phyloP scores from a whole-genome alignment of 257 asterid genomes.

The Solanum rostratum region DNA sequence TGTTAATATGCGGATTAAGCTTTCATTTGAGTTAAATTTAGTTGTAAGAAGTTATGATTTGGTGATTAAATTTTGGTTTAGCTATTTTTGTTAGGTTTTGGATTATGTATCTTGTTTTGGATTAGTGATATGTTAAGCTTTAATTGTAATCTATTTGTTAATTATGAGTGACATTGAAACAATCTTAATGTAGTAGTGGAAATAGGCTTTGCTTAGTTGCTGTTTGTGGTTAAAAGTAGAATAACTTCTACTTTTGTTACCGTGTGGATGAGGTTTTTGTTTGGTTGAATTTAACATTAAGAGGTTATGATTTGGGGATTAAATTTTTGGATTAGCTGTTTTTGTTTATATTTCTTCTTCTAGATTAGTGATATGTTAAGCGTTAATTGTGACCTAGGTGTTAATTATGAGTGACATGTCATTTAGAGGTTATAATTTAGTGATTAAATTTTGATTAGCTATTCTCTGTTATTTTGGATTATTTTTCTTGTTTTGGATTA shows the following conservation, averaged over 20 bases:
- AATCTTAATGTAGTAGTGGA: no score
- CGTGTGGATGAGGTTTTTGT: background rate
- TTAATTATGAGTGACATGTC: background rate
- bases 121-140: background rate
- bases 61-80: background rate
- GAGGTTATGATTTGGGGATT: background rate
- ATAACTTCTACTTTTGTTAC: background rate
- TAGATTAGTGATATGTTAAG: background rate
- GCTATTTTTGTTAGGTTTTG: background rate
- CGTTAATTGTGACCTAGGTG: background rate
- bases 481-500: background rate
- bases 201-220: background rate
- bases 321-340: background rate
- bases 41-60: background rate
- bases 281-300: background rate
- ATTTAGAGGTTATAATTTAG: background rate
- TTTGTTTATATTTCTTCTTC: background rate
- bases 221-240: background rate
- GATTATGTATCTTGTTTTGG: background rate
- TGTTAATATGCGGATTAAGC: background rate
- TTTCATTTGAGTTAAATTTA: background rate
- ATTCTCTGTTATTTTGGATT: background rate
- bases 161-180: background rate
- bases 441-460: background rate
- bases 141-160: background rate